Conservation (phyloP, 2,329 filamentous ascomycete species). For the Alternaria alternata region DNA sequence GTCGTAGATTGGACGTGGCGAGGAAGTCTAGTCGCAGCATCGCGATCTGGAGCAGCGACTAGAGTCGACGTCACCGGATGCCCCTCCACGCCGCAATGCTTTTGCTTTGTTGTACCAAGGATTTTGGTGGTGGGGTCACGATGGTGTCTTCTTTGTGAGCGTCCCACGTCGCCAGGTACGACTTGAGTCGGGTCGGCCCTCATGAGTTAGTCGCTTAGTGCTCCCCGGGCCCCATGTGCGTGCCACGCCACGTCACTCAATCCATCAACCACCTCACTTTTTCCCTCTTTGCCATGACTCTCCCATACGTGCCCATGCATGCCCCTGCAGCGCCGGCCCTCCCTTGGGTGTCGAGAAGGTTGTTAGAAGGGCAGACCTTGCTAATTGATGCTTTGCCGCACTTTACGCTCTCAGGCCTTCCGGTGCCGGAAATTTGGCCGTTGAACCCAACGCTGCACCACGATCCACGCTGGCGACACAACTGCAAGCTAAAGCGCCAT, state of each 20-base stretch:
- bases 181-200: constrained; percentile 21
- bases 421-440: constrained; percentile 23
- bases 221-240: constrained; percentile 16
- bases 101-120: constrained; percentile 24
- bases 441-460: constrained; percentile 37
- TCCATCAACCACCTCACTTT: constrained; percentile 34
- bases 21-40: constrained; percentile 11
- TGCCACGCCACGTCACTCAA: constrained; percentile 39
- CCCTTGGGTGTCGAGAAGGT: constrained; percentile 30
- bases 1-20: constrained; percentile 17
- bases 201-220: constrained; percentile 22
- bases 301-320: constrained; percentile 16
- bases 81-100: constrained; percentile 16
- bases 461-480: constrained; percentile 33
- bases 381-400: constrained; percentile 26
- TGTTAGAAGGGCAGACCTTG: constrained; percentile 28
- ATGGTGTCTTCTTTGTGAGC: constrained; percentile 20
- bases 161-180: constrained; percentile 38
- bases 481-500: constrained; percentile 37
- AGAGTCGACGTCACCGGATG: constrained; percentile 12
- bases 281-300: constrained; percentile 28
- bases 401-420: constrained; percentile 32
- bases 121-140: constrained; percentile 21
- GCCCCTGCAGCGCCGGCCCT: constrained; percentile 41
- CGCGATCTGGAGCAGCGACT: constrained; percentile 16